Evolutionary conservation across 129 eudicot species (phyloP).

Genomic region (Lactuca sativa): DNA sequence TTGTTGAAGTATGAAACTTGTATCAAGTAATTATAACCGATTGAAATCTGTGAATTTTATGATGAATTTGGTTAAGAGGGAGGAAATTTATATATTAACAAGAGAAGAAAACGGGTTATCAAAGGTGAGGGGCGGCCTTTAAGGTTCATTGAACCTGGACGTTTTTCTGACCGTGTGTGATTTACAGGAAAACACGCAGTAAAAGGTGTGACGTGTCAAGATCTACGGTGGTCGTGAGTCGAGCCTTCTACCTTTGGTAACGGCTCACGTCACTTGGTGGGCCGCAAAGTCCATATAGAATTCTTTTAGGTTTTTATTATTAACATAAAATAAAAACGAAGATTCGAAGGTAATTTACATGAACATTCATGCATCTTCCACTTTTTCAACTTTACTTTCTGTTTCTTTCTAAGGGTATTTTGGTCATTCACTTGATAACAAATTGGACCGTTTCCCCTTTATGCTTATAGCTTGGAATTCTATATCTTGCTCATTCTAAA

Average conservation of each 20-base stretch:
- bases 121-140: slow-evolving; percentile 30
- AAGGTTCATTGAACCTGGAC: slow-evolving; percentile 95
- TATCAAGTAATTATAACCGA: background rate
- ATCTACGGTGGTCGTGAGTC: slow-evolving; percentile 23
- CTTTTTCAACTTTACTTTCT: background rate
- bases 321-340: background rate
- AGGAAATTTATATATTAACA: slow-evolving; percentile 18
- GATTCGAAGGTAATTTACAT: slow-evolving; percentile 6
- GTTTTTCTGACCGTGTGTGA: slow-evolving; percentile 22
- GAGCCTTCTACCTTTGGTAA: slow-evolving; percentile 25
- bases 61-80: slow-evolving; percentile 19
- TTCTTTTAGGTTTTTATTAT: background rate
- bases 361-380: slow-evolving; percentile 20
- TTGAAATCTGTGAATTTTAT: slow-evolving; percentile 1
- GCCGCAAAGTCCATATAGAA: slow-evolving; percentile 13
- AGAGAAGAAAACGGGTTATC: slow-evolving; percentile 22
- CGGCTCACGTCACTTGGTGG: slow-evolving; percentile 51
- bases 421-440: background rate
- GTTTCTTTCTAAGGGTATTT: background rate
- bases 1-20: background rate
- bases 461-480: no score
- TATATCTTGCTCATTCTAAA: no score
- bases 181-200: slow-evolving; percentile 9
- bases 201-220: slow-evolving; percentile 36
- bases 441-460: no score